Conservation (phyloP, 768 basidiomycete species). For the Strobilomyces dryophilus region DNA sequence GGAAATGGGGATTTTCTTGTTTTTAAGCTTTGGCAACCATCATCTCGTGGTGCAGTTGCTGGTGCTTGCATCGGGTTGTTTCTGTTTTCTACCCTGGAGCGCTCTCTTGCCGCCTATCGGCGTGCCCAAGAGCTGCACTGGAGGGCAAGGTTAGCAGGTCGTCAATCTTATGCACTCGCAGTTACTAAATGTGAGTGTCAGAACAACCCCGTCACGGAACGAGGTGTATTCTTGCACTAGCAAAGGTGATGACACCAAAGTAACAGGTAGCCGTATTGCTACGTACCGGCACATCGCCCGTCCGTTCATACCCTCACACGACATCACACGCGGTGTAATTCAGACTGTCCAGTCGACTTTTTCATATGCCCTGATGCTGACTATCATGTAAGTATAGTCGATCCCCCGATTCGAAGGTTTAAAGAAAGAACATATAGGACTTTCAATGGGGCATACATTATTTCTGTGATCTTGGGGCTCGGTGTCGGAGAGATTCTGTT, state of each 20-base stretch:
- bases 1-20: conserved; percentile 57
- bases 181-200: conserved; percentile 5
- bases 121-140: conserved; percentile 53
- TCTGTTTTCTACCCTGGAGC: conserved; percentile 63
- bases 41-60: conserved; percentile 62
- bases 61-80: conserved; percentile 74
- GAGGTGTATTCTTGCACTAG: background rate
- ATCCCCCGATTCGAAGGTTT: background rate
- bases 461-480: conserved; percentile 66
- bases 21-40: conserved; percentile 68
- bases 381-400: conserved; percentile 59
- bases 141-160: conserved; percentile 46
- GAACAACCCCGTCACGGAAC: conserved; percentile 6
- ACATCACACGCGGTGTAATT: conserved; percentile 65
- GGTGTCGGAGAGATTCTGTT: conserved; percentile 74
- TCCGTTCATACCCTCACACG: conserved; percentile 66
- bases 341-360: conserved; percentile 61
- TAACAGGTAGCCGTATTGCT: background rate
- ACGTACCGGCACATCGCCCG: conserved; percentile 20
- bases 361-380: conserved; percentile 73
- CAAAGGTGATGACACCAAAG: conserved; percentile 2
- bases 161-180: background rate
- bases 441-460: conserved; percentile 74
- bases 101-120: conserved; percentile 60
- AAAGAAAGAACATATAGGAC: conserved; percentile 50